Base-by-base conservation (phyloP, 768 basidiomycete species). In the Tephrocybe sp. region DNA sequence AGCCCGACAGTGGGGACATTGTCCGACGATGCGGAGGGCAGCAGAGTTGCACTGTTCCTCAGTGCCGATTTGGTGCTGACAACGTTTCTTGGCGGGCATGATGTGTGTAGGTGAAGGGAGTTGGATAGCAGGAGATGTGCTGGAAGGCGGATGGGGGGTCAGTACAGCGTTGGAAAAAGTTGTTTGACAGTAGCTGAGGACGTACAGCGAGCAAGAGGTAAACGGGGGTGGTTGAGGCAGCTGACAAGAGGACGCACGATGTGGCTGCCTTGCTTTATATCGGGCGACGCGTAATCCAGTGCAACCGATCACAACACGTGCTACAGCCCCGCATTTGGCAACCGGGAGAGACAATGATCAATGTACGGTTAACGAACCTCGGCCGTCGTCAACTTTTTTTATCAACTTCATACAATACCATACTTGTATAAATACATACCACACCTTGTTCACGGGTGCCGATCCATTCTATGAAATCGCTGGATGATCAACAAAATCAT, bases 11-110 rank as follows among this genome's bases (percentile, higher is more conserved):
- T 88, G 84, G 30, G 88, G 82, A 64, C 91, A 94, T 57, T 88
- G 80, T 4, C 91, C 92, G 34, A 90, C 88, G 56, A 94, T 84
- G 57, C 90, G 84, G 42, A 93, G 75, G 2, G 82, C 87, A 6
- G 90, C 88, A 53, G 82, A 83, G 60, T 78, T 87, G 75, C 91
- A 94, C 52, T 79, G 81, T 45, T 67, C 61, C 45, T 72, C 71
- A 52, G 73, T 73, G 53, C 69, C 69, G 38, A 68, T 59, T 57
- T 74, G 72, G 68, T 85, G 79, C 67, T 91, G 86, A 74, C 91
- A 93, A 62, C 89, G 88, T 67, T 90, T 91, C 87, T 91, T 92
- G 63, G 80, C 75, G 58, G 88, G 76, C 91, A 91, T 92, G 54
- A 50, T 61, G 36, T 54, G 50, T 55, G 49, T 21, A 49, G 23